Evolutionary conservation across 805 yeast species (phyloP).

Genomic region (Jamesozyma hellenica): DNA sequence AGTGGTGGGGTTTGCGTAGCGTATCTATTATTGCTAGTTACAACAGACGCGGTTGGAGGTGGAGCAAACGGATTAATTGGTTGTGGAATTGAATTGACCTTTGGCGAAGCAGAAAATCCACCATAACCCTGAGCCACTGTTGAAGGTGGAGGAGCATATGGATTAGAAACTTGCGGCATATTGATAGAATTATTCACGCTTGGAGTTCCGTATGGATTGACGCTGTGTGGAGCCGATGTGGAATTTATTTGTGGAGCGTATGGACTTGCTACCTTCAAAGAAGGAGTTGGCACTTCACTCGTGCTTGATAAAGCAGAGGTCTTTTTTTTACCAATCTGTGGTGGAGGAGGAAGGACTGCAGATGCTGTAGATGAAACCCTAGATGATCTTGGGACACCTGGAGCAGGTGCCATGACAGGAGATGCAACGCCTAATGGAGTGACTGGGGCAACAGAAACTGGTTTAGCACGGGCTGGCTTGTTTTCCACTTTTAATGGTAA

Average conservation of each 20-base stretch:
- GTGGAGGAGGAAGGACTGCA: slow-evolving; percentile 17
- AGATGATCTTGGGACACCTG: background rate
- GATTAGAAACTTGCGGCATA: background rate
- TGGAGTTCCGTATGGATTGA: no score
- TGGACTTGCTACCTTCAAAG: slow-evolving; percentile 28
- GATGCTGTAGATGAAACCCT: slow-evolving; percentile 19
- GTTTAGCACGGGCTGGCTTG: slow-evolving; percentile 26
- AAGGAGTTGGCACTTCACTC: slow-evolving; percentile 1
- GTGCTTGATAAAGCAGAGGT: background rate
- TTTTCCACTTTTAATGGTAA: slow-evolving; percentile 26
- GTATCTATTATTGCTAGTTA: slow-evolving; percentile 30
- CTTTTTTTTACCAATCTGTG: slow-evolving; percentile 2
- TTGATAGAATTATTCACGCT: no score
- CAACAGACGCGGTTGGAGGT: slow-evolving; percentile 22
- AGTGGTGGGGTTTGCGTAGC: slow-evolving; percentile 21
- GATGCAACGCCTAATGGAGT: slow-evolving; percentile 7
- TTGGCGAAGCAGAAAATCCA: slow-evolving; percentile 2
- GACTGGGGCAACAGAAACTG: slow-evolving; percentile 31
- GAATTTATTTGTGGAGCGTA: slow-evolving; percentile 28
- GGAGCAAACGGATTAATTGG: slow-evolving; percentile 4
- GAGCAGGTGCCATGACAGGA: slow-evolving; percentile 6
- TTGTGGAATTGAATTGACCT: background rate
- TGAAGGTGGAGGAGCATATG: slow-evolving; percentile 5
- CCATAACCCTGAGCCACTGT: background rate
- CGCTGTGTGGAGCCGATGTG: slow-evolving; percentile 5